Conservation (phyloP, 176 grass and related monocot species). For the Zea mays region DNA sequence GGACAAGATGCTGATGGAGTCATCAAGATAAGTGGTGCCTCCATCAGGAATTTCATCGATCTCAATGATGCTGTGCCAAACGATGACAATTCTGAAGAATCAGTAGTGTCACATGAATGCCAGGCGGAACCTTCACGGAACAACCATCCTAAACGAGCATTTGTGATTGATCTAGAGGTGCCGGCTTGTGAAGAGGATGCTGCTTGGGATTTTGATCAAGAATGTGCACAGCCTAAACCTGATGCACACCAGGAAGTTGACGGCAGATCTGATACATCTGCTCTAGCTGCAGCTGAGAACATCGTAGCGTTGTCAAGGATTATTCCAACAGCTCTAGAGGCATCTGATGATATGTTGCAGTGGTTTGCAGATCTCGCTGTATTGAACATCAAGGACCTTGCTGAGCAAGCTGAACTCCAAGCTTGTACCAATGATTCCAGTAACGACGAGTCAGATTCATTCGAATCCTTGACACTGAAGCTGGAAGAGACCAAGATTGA, state of each 20-base stretch:
- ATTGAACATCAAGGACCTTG: conserved; percentile 30
- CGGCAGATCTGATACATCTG: conserved; percentile 20
- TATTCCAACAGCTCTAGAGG: conserved; percentile 30
- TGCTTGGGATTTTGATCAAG: conserved; percentile 32
- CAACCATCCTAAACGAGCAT: conserved; percentile 41
- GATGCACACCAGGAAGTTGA: conserved; percentile 23
- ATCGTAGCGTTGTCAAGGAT: conserved; percentile 67
- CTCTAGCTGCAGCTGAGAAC: conserved; percentile 57
- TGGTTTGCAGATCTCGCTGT: conserved; percentile 69
- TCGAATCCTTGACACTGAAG: conserved; percentile 82
- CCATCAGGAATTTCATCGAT: conserved; percentile 52
- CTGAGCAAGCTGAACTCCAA: conserved; percentile 16
- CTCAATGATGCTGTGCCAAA: conserved; percentile 61
- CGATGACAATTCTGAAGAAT: conserved; percentile 44
- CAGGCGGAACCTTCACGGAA: conserved; percentile 32
- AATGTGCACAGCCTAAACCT: background rate
- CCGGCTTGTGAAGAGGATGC: conserved; percentile 42
- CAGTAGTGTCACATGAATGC: conserved; percentile 40
- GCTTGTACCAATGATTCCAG: conserved; percentile 29
- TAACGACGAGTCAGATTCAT: conserved; percentile 59
- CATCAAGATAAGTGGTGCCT: conserved; percentile 11
- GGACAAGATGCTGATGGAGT: conserved; percentile 27
- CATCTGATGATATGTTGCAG: conserved; percentile 43
- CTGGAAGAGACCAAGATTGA: conserved; percentile 72
- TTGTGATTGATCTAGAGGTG: conserved; percentile 56